Percentiles rank a stretch among this genome's conserved stretches.
Evolutionary conservation across 371 early-diverging fungal species (phyloP).

Genomic region (Apophysomyces elegans): DNA sequence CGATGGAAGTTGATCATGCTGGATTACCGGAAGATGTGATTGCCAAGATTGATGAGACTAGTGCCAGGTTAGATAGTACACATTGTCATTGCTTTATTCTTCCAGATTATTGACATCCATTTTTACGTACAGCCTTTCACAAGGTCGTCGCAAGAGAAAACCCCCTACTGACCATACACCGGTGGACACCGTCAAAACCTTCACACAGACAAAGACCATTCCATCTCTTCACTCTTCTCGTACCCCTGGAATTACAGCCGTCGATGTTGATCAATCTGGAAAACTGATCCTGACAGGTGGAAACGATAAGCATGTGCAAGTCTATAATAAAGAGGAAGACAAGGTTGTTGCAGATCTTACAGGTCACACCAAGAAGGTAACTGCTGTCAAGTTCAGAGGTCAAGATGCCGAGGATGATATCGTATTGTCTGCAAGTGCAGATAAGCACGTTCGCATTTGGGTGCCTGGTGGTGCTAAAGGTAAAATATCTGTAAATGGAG

Average conservation of each 20-base stretch:
- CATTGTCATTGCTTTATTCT: neutral
- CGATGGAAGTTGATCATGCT: slow-evolving; percentile 63
- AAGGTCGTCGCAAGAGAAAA: slow-evolving; percentile 86
- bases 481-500: neutral
- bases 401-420: slow-evolving; percentile 54
- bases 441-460: slow-evolving; percentile 86
- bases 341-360: slow-evolving; percentile 74
- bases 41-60: slow-evolving; percentile 63
- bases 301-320: slow-evolving; percentile 76
- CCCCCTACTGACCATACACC: slow-evolving; percentile 73
- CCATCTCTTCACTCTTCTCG: slow-evolving; percentile 78
- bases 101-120: neutral
- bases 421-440: slow-evolving; percentile 78
- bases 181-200: slow-evolving; percentile 69
- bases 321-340: slow-evolving; percentile 67
- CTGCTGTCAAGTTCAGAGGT: slow-evolving; percentile 70
- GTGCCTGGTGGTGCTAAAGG: slow-evolving; percentile 39
- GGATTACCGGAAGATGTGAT: slow-evolving; percentile 56
- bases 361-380: slow-evolving; percentile 84
- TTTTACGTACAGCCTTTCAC: slow-evolving; percentile 55
- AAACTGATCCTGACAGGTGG: slow-evolving; percentile 81
- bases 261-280: slow-evolving; percentile 68
- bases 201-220: slow-evolving; percentile 54
- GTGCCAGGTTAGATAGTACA: slow-evolving; percentile 48
- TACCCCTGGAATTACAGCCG: slow-evolving; percentile 75